phyloP scores from a whole-genome alignment of 2,329 filamentous ascomycete species.

The Amphichorda felina region DNA sequence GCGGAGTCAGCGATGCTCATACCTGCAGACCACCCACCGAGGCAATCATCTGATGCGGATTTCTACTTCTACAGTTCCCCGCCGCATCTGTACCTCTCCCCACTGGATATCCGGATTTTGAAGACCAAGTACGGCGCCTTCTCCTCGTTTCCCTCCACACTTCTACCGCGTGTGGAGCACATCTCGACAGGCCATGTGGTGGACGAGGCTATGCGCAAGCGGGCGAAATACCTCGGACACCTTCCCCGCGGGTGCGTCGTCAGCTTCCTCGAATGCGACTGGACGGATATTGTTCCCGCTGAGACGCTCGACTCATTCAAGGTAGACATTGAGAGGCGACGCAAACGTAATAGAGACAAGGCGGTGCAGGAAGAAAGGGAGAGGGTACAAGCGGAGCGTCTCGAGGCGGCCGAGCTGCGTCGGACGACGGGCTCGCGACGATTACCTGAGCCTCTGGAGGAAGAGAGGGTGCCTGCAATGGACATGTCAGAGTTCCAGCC shows the following conservation, averaged over 20 bases:
- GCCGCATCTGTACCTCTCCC: slow-evolving; percentile 80
- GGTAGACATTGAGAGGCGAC: slow-evolving; percentile 63
- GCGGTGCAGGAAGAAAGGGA: slow-evolving; percentile 79
- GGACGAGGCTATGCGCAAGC: slow-evolving; percentile 71
- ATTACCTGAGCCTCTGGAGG: slow-evolving; percentile 23
- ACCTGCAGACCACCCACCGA: slow-evolving; percentile 7
- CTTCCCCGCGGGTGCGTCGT: slow-evolving; percentile 86
- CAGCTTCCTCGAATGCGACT: slow-evolving; percentile 85
- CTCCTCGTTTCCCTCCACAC: slow-evolving; percentile 69
- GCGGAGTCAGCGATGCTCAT: slow-evolving; percentile 5
- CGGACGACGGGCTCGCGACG: slow-evolving; percentile 28
- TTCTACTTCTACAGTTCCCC: slow-evolving; percentile 86
- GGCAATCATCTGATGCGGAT: slow-evolving; percentile 27
- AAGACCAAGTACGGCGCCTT: slow-evolving; percentile 83
- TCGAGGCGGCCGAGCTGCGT: slow-evolving; percentile 60
- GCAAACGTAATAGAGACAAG: slow-evolving; percentile 72
- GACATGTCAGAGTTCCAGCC: slow-evolving; percentile 55
- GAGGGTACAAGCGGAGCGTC: slow-evolving; percentile 66
- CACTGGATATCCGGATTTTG: slow-evolving; percentile 83
- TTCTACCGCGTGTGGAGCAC: slow-evolving; percentile 78
- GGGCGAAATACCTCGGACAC: slow-evolving; percentile 78
- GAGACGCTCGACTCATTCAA: slow-evolving; percentile 66
- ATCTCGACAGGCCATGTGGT: slow-evolving; percentile 81
- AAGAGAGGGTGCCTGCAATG: slow-evolving; percentile 25
- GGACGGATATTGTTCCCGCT: slow-evolving; percentile 75